Percentiles rank a stretch among this genome's conserved stretches.
phyloP scores from a whole-genome alignment of 345 rosid genomes.

The Trapa bicornis region DNA sequence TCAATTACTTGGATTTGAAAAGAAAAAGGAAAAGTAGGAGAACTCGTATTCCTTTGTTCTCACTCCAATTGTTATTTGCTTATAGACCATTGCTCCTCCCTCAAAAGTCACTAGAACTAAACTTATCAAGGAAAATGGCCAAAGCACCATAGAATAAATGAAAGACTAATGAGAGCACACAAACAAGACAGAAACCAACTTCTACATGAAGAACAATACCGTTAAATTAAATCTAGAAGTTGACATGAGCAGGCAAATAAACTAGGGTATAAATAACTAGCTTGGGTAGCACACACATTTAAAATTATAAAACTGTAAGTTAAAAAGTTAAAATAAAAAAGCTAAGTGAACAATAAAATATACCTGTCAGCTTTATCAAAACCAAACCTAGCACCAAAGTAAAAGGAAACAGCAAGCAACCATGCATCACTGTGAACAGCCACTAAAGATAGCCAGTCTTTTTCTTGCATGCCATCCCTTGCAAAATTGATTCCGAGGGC shows the following conservation, averaged over 20 bases:
- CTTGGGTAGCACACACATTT: neutral
- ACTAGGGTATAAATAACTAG: neutral
- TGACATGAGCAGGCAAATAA: neutral
- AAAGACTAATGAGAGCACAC: neutral
- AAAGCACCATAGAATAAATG: neutral
- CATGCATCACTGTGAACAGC: conserved; percentile 77
- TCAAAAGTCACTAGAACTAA: neutral
- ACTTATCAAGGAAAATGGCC: neutral
- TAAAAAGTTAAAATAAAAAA: neutral
- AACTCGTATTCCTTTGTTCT: neutral
- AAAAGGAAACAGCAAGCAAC: conserved; percentile 86
- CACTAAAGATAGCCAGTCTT: conserved; percentile 85
- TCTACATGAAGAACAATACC: neutral
- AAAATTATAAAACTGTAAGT: neutral
- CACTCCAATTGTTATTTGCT: neutral
- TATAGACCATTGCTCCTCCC: no score
- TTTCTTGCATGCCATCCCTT: conserved; percentile 82
- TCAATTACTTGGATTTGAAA: neutral
- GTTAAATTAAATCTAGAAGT: neutral
- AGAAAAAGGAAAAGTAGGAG: neutral
- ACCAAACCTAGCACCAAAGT: conserved; percentile 81
- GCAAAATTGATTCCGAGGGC: conserved; percentile 94
- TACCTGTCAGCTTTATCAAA: conserved; percentile 90
- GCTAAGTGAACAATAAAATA: neutral
- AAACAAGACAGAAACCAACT: neutral